phyloP scores from a whole-genome alignment of 2,329 filamentous ascomycete genomes.

The Calonectria montana region DNA sequence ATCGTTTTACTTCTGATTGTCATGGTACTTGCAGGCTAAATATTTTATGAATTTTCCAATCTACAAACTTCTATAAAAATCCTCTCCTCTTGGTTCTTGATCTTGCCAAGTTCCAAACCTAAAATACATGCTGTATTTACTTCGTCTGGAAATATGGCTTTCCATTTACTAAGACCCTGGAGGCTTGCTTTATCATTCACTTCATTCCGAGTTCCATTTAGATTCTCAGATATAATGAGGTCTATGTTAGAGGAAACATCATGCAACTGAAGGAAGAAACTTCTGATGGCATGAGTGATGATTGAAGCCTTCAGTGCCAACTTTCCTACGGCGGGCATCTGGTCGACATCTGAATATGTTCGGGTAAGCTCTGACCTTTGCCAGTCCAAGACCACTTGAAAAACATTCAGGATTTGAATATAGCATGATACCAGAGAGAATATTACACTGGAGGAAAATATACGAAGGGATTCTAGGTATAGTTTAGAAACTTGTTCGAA shows the following conservation, averaged over 20 bases:
- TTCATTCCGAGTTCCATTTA: background rate
- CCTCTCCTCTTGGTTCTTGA: background rate
- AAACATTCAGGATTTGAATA: background rate
- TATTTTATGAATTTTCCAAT: background rate
- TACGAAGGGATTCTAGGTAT: background rate
- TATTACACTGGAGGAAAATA: background rate
- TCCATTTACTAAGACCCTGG: background rate
- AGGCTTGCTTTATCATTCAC: background rate
- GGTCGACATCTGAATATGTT: background rate
- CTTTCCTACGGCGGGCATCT: background rate
- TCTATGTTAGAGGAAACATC: background rate
- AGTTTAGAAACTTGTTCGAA: background rate
- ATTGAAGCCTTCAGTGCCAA: background rate
- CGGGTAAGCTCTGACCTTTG: background rate
- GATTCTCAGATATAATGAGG: background rate
- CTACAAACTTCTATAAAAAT: background rate
- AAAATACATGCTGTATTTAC: background rate
- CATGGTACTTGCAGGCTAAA: no score
- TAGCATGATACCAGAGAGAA: background rate
- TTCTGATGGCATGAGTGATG: background rate
- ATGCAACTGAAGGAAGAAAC: background rate
- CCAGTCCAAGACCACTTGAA: background rate
- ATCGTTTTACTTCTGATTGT: no score
- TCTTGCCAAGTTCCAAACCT: background rate
- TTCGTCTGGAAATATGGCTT: background rate